Conservation (phyloP, 2,329 filamentous ascomycete species). For the Diaporthe ilicicola region DNA sequence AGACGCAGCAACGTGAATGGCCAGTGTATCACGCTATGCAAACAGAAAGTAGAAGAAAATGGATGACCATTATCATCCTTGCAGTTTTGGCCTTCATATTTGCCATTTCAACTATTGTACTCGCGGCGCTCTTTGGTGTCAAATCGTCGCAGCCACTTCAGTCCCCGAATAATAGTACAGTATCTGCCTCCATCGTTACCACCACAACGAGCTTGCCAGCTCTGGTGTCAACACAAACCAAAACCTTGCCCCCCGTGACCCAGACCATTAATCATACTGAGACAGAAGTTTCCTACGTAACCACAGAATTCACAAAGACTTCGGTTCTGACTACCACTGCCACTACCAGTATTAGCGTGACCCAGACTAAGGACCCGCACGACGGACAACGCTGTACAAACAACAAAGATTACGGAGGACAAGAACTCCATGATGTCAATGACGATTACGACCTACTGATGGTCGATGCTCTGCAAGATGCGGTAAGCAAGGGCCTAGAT, state of each 20-base stretch:
- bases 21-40: neutral
- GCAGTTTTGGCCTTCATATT: neutral
- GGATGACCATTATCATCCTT: neutral
- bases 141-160: neutral
- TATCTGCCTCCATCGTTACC: neutral
- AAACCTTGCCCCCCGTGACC: neutral
- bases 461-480: neutral
- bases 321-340: neutral
- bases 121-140: neutral
- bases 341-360: neutral
- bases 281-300: neutral
- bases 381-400: constrained; percentile 4
- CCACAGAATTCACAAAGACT: neutral
- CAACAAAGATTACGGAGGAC: neutral
- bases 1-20: neutral
- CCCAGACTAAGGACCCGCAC: neutral
- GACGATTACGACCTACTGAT: constrained; percentile 20
- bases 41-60: neutral
- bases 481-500: constrained; percentile 1
- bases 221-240: neutral
- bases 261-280: neutral
- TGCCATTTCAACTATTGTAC: neutral
- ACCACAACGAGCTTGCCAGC: constrained; percentile 3
- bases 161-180: neutral
- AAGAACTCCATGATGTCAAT: constrained; percentile 24